These are phyloP conservation scores for Penicillium canariense DNA, from an alignment of 495 filamentous ascomycete species.

Conservation along the genomic window DNA sequence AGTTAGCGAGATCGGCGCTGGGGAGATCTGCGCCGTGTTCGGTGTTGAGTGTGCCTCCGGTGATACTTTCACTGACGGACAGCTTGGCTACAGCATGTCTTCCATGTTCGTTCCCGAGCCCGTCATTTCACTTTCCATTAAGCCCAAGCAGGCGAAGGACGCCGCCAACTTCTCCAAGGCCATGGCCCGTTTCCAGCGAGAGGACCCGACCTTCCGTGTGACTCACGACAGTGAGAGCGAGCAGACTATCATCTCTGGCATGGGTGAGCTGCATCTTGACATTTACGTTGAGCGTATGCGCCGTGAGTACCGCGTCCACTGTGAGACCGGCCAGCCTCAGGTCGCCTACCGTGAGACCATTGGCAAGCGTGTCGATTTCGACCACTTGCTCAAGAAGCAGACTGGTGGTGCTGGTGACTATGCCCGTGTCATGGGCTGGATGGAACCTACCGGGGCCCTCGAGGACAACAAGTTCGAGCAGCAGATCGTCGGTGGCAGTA, in stretches of 20 bases:
- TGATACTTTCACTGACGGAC: conserved; percentile 96
- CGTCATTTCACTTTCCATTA: conserved; percentile 96
- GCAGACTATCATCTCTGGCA: conserved; percentile 96
- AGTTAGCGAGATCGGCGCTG: conserved; percentile 83
- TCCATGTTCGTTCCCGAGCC: conserved; percentile 99
- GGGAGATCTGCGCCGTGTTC: conserved; percentile 98
- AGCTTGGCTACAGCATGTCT: conserved; percentile 91
- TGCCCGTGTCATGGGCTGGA: conserved; percentile 86
- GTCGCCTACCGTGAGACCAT: conserved; percentile 98
- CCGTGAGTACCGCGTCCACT: conserved; percentile 94
- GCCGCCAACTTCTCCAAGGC: conserved; percentile 95
- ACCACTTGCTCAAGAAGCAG: conserved; percentile 94
- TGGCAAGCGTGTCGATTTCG: conserved; percentile 70
- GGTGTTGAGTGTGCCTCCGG: conserved; percentile 97
- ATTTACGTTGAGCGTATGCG: conserved; percentile 99
- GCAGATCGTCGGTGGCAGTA: conserved; percentile 82
- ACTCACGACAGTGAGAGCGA: conserved; percentile 85
- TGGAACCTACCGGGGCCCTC: conserved; percentile 77
- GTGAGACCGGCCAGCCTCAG: conserved; percentile 91
- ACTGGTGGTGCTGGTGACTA: conserved; percentile 95
- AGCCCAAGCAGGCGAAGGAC: conserved; percentile 92
- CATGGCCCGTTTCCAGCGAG: conserved; percentile 97
- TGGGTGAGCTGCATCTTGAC: conserved; percentile 96
- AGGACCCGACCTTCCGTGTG: conserved; percentile 97
- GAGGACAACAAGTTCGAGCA: conserved; percentile 82